phyloP scores from a whole-genome alignment of 1,139 yeast species.

The Suhomyces maxii region DNA sequence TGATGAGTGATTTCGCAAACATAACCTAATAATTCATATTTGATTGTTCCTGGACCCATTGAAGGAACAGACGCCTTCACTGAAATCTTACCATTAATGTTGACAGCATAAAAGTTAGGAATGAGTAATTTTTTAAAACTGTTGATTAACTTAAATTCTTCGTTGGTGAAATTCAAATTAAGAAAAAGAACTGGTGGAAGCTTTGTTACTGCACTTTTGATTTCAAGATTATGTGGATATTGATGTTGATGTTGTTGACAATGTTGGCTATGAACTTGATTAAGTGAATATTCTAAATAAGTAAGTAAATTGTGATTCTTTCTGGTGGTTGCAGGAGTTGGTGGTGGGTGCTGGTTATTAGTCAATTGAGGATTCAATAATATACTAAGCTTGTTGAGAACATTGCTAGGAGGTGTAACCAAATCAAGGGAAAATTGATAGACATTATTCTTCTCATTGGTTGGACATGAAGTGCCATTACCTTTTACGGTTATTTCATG shows the following conservation, averaged over 20 bases:
- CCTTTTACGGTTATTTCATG: slow-evolving; percentile 47
- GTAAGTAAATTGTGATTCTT: slow-evolving; percentile 22
- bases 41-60: slow-evolving; percentile 28
- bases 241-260: slow-evolving; percentile 18
- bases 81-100: slow-evolving; percentile 23
- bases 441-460: slow-evolving; percentile 29
- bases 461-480: slow-evolving; percentile 37
- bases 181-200: slow-evolving; percentile 70
- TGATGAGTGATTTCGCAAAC: slow-evolving; percentile 68
- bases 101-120: slow-evolving; percentile 53
- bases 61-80: slow-evolving; percentile 39
- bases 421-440: slow-evolving; percentile 40
- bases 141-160: slow-evolving; percentile 42
- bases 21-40: slow-evolving; percentile 64
- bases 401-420: slow-evolving; percentile 32
- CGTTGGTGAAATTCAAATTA: slow-evolving; percentile 54
- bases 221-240: slow-evolving; percentile 52
- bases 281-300: slow-evolving; percentile 24
- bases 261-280: slow-evolving; percentile 18
- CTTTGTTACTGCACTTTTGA: slow-evolving; percentile 46
- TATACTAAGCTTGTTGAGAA: slow-evolving; percentile 27
- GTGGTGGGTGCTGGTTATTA: slow-evolving; percentile 8
- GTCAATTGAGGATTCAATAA: slow-evolving; percentile 19
- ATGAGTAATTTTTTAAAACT: slow-evolving; percentile 57
- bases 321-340: slow-evolving; percentile 19